A percentile compares a stretch with the other conserved stretches of the same genome.
phyloP scores from a whole-genome alignment of 805 yeast genomes.

The Lipomyces starkeyi region DNA sequence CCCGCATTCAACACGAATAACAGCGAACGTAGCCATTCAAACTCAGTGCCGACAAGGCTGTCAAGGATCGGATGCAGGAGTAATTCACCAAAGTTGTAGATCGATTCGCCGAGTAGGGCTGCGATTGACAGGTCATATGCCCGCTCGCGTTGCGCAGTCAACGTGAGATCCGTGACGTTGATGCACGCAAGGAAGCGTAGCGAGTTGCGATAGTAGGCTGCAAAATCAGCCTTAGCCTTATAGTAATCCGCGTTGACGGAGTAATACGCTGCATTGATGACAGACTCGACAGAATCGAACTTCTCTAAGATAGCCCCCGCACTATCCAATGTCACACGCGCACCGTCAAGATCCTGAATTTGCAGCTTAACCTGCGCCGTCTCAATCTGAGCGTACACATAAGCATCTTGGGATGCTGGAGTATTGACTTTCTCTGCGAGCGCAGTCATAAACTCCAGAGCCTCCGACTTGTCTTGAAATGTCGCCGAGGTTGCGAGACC shows the following conservation, averaged over 20 bases:
- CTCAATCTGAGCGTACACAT: conserved; percentile 67
- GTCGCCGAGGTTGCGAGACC: conserved; percentile 61
- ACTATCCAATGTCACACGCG: conserved; percentile 70
- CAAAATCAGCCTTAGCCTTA: conserved; percentile 78
- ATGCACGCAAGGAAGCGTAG: conserved; percentile 82
- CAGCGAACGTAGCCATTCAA: conserved; percentile 74
- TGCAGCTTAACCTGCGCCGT: conserved; percentile 72
- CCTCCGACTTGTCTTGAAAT: conserved; percentile 52
- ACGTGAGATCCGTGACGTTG: conserved; percentile 47
- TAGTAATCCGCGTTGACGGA: conserved; percentile 77
- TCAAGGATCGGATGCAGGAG: conserved; percentile 83
- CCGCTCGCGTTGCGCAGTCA: conserved; percentile 53
- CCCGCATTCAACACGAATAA: conserved; percentile 78
- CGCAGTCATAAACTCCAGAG: conserved; percentile 56
- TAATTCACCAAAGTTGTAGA: conserved; percentile 95
- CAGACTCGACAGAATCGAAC: conserved; percentile 60
- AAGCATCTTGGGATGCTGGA: conserved; percentile 57
- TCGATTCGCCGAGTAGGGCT: conserved; percentile 87
- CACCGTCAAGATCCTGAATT: conserved; percentile 60
- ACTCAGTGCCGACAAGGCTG: conserved; percentile 56
- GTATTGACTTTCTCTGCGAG: conserved; percentile 56
- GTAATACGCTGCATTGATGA: conserved; percentile 82
- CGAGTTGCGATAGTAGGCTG: conserved; percentile 78
- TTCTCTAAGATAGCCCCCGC: conserved; percentile 60
- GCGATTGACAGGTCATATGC: conserved; percentile 82